A percentile compares a stretch with the other conserved stretches of the same genome.
These are phyloP conservation scores for Ustilaginoidea virens DNA, from an alignment of 2,329 filamentous ascomycete species.

Conservation along the genomic window DNA sequence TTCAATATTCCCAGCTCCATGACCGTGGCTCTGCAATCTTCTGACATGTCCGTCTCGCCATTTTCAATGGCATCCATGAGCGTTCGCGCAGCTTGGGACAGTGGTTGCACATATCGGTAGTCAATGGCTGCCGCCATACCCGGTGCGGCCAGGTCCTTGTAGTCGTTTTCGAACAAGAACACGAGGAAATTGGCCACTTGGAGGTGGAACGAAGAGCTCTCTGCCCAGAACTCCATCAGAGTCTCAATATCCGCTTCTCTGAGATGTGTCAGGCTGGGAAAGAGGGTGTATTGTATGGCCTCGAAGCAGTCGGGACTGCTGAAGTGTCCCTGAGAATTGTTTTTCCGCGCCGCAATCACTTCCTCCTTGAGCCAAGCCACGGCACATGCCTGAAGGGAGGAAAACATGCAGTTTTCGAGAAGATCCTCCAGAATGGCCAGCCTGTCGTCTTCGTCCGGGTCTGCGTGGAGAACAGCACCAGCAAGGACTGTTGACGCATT, in stretches of 20 bases:
- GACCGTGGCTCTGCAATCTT: conserved; percentile 13
- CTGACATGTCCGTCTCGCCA: conserved; percentile 16
- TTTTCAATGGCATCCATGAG: conserved; percentile 17
- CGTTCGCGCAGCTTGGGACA: conserved; percentile 27
- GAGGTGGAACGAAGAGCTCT: conserved; percentile 38
- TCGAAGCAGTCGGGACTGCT: conserved; percentile 39
- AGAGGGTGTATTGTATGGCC: conserved; percentile 44
- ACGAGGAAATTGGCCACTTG: conserved; percentile 46
- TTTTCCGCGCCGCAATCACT: conserved; percentile 29
- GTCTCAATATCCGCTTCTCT: conserved; percentile 24
- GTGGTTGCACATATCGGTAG: conserved; percentile 40
- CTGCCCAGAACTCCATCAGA: conserved; percentile 34
- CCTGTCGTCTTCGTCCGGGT: conserved; percentile 42
- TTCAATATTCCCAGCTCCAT: conserved; percentile 26
- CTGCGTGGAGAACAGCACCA: conserved; percentile 37
- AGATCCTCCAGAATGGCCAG: conserved; percentile 49
- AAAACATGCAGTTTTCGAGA: conserved; percentile 49
- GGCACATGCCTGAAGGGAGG: conserved; percentile 45
- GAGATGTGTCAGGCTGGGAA: conserved; percentile 38
- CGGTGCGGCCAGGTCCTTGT: conserved; percentile 32
- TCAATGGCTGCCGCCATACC: conserved; percentile 43
- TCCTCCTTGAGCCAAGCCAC: conserved; percentile 51
- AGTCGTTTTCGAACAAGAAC: conserved; percentile 33
- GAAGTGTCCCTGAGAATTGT: conserved; percentile 25
- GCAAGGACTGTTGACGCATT: conserved; percentile 39